phyloP scores from a whole-genome alignment of 2,329 filamentous ascomycete species.

The Pseudogymnoascus sp. region DNA sequence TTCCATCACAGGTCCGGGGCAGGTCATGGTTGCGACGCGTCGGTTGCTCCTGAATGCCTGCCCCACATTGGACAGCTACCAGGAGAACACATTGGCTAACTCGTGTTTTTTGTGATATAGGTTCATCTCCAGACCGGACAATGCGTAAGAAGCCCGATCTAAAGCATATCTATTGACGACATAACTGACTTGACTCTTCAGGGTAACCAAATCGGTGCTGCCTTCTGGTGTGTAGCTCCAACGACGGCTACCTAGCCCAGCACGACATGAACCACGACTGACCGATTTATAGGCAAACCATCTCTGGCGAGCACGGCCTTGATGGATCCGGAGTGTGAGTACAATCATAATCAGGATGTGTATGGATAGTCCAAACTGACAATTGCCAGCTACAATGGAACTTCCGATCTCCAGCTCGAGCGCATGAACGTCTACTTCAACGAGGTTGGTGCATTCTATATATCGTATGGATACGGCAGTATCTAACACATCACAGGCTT shows the following conservation, averaged over 20 bases:
- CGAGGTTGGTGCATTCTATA: conserved; percentile 47
- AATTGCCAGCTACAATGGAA: conserved; percentile 79
- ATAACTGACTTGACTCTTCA: conserved; percentile 34
- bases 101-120: conserved; percentile 47
- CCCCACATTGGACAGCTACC: conserved; percentile 31
- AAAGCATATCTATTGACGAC: conserved; percentile 10
- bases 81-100: conserved; percentile 47
- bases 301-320: conserved; percentile 89
- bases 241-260: conserved; percentile 25
- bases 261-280: conserved; percentile 27
- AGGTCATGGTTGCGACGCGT: conserved; percentile 30
- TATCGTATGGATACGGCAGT: conserved; percentile 10
- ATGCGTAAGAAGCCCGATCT: conserved; percentile 64
- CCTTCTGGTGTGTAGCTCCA: conserved; percentile 71
- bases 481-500: conserved; percentile 53
- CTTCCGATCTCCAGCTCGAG: conserved; percentile 97
- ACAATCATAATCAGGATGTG: not conserved
- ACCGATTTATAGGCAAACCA: conserved; percentile 57
- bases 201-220: conserved; percentile 99
- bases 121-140: conserved; percentile 99
- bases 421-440: conserved; percentile 99
- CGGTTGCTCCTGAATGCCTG: conserved; percentile 30
- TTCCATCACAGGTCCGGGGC: conserved; percentile 8
- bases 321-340: conserved; percentile 94
- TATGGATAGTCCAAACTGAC: conserved; percentile 15